A percentile compares a stretch with the other conserved stretches of the same genome.
Conservation (phyloP, 148 eudicot species). For the Camellia granthamiana region DNA sequence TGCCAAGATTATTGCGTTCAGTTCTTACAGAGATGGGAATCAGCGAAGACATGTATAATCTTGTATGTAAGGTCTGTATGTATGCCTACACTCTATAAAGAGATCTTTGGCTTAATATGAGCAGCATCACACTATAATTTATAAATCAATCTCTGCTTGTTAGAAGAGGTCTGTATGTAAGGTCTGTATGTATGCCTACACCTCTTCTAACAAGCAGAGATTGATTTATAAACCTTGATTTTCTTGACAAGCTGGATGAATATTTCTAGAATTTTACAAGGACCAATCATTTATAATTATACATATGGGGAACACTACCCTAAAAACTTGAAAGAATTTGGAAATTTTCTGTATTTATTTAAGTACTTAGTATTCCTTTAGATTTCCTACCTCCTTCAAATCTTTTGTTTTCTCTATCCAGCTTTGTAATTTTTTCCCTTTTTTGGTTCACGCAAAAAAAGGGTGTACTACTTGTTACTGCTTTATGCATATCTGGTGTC, state of each 20-base stretch:
- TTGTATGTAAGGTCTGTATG: conserved; percentile 88
- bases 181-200: conserved; percentile 32
- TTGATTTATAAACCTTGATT: background rate
- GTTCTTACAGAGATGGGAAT: conserved; percentile 70
- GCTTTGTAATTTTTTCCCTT: background rate
- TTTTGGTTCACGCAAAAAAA: background rate
- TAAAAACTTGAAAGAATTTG: background rate
- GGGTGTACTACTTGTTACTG: background rate
- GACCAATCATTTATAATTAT: background rate
- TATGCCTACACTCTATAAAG: conserved; percentile 1
- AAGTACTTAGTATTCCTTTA: background rate
- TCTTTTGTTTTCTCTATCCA: background rate
- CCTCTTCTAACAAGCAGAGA: background rate
- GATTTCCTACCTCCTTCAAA: background rate
- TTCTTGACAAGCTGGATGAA: conserved; percentile 1
- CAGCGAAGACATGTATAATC: conserved; percentile 82
- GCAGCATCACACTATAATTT: background rate
- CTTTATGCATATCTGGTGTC: background rate
- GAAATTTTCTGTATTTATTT: background rate
- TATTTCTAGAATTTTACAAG: background rate
- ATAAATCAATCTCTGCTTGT: background rate
- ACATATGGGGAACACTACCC: background rate
- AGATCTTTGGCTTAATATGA: too few relatives aligned
- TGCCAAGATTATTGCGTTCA: conserved; percentile 58
- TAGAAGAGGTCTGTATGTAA: conserved; percentile 67